Conservation (phyloP, 2,329 filamentous ascomycete genomes). For the Microcyclosporella mali region DNA sequence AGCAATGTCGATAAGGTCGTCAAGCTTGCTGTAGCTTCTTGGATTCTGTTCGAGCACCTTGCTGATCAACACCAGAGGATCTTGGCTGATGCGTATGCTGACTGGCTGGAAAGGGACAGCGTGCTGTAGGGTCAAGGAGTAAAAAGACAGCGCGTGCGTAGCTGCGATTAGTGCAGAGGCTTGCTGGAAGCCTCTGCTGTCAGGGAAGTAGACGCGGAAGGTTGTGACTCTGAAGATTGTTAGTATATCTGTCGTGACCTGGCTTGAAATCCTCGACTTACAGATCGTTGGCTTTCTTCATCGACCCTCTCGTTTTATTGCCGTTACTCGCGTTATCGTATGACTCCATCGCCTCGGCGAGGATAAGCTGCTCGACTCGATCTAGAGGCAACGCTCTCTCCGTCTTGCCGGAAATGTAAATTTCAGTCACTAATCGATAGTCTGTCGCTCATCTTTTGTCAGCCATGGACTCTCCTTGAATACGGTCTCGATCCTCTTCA, state of each 20-base stretch:
- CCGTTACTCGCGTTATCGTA: constrained; percentile 81
- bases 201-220: constrained; percentile 54
- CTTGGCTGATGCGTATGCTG: constrained; percentile 66
- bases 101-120: constrained; percentile 75
- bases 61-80: constrained; percentile 66
- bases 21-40: constrained; percentile 66
- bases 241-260: constrained; percentile 1
- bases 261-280: constrained; percentile 36
- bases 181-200: constrained; percentile 48
- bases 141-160: constrained; percentile 69
- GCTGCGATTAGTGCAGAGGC: constrained; percentile 62
- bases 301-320: constrained; percentile 66
- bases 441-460: constrained; percentile 38
- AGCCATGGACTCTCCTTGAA: constrained; percentile 11
- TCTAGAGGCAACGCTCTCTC: constrained; percentile 45
- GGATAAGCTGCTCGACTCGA: constrained; percentile 53
- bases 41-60: constrained; percentile 71
- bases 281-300: constrained; percentile 74
- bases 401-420: constrained; percentile 53
- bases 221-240: constrained; percentile 50
- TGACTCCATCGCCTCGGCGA: constrained; percentile 59
- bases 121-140: constrained; percentile 70
- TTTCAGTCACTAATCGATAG: constrained; percentile 52
- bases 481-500: constrained; percentile 9
- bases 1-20: constrained; percentile 66